Percentiles rank a stretch among this genome's conserved stretches.
phyloP scores from a whole-genome alignment of 306 rosid genomes.

The Pueraria montana region DNA sequence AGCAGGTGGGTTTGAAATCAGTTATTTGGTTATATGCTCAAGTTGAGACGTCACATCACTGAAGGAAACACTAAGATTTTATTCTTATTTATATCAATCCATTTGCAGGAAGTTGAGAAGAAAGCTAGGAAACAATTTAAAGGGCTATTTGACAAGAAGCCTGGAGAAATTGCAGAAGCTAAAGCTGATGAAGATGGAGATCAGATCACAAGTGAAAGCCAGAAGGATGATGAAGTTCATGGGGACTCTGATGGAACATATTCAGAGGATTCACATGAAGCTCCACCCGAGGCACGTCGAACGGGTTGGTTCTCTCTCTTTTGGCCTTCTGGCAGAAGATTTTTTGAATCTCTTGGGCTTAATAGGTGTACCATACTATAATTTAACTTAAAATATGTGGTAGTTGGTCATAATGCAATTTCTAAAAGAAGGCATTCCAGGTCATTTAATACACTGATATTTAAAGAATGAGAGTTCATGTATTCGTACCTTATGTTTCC shows the following conservation, averaged over 20 bases:
- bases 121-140: constrained; percentile 85
- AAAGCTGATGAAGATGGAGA: constrained; percentile 57
- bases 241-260: constrained; percentile 56
- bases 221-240: constrained; percentile 49
- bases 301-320: constrained; percentile 70
- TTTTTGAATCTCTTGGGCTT: constrained; percentile 68
- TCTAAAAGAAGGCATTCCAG: constrained; percentile 37
- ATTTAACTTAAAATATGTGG: constrained; percentile 18
- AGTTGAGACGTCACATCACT: neutral
- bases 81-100: constrained; percentile 17
- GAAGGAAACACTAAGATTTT: neutral
- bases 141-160: constrained; percentile 95
- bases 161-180: constrained; percentile 85
- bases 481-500: constrained; percentile 24
- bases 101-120: constrained; percentile 77
- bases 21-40: constrained; percentile 10
- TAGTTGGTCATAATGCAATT: constrained; percentile 30
- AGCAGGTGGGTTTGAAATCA: constrained; percentile 66
- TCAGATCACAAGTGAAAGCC: constrained; percentile 55
- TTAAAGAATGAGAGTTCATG: constrained; percentile 15
- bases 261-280: constrained; percentile 67
- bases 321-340: constrained; percentile 68
- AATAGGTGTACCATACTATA: constrained; percentile 78
- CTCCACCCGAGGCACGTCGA: constrained; percentile 47
- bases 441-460: constrained; percentile 25